Conservation (phyloP, 2,329 filamentous ascomycete species). For the Hypomyces rosellus region DNA sequence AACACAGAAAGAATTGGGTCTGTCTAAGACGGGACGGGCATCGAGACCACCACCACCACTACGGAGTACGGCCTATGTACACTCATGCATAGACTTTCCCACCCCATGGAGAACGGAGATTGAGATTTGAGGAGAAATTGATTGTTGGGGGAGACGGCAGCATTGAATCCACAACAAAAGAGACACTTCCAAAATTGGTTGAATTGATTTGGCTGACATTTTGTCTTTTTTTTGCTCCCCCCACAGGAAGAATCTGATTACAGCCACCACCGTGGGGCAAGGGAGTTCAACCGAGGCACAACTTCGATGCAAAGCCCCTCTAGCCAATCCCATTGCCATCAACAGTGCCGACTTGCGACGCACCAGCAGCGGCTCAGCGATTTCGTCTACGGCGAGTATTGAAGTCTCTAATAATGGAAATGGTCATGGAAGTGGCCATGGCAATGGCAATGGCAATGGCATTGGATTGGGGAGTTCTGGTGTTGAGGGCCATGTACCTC, state of each 20-base stretch:
- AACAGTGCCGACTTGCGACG: conserved; percentile 33
- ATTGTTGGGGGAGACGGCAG: background rate
- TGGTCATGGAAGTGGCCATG: background rate
- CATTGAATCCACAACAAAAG: background rate
- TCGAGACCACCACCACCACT: background rate
- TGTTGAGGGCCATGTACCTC: conserved; percentile 39
- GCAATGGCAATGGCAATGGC: conserved; percentile 1
- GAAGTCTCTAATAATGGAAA: conserved; percentile 15
- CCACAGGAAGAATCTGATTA: conserved; percentile 38
- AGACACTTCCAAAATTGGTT: background rate
- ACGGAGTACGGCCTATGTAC: too few relatives aligned
- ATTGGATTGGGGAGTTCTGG: conserved; percentile 19
- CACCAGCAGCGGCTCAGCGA: conserved; percentile 29
- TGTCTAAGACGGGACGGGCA: too few relatives aligned
- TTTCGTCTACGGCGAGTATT: conserved; percentile 25
- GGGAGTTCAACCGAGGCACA: conserved; percentile 39
- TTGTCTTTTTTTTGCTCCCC: too few relatives aligned
- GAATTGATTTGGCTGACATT: too few relatives aligned
- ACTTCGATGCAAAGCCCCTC: conserved; percentile 33
- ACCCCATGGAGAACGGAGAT: background rate
- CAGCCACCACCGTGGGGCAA: conserved; percentile 31
- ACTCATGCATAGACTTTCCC: background rate
- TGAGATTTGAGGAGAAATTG: background rate
- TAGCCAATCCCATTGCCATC: conserved; percentile 23
- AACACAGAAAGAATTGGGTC: too few relatives aligned